Percentiles rank a stretch among this genome's conserved stretches.
Evolutionary conservation across 2,329 filamentous ascomycete genomes (phyloP).

Genomic region (Penicillium brasilianum): DNA sequence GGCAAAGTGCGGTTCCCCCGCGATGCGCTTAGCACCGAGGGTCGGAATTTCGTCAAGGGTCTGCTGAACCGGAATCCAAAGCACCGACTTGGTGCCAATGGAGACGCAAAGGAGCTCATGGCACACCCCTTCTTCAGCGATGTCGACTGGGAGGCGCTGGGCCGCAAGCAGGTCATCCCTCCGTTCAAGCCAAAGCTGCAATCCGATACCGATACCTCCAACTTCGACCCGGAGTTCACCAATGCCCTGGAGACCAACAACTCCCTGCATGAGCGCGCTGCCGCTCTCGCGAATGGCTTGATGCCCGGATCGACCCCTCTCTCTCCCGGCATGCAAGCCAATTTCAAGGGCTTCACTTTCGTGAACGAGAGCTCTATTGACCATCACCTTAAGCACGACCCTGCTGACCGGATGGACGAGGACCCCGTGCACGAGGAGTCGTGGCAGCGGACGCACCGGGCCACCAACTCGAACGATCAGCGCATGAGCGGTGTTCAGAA

Average conservation of each 20-base stretch:
- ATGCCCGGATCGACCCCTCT: constrained; percentile 89
- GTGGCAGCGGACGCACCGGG: constrained; percentile 42
- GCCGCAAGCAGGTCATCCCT: constrained; percentile 89
- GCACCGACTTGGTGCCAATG: constrained; percentile 86
- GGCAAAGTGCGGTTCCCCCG: constrained; percentile 96
- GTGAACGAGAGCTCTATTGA: constrained; percentile 97
- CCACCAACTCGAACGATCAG: constrained; percentile 41
- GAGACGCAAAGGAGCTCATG: constrained; percentile 93
- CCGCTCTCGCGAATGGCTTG: constrained; percentile 77
- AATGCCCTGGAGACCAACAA: constrained; percentile 86
- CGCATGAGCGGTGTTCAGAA: constrained; percentile 53
- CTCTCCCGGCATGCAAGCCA: constrained; percentile 93
- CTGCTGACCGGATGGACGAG: constrained; percentile 50
- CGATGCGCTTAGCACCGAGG: constrained; percentile 91
- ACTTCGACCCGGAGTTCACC: constrained; percentile 98
- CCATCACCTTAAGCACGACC: constrained; percentile 51
- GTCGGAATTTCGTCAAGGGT: constrained; percentile 97
- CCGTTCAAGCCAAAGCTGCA: constrained; percentile 98
- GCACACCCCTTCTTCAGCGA: constrained; percentile 92
- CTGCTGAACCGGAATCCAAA: constrained; percentile 95
- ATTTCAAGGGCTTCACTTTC: constrained; percentile 98
- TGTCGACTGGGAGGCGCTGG: constrained; percentile 86
- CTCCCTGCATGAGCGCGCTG: constrained; percentile 89
- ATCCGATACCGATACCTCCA: constrained; percentile 93
- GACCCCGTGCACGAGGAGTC: constrained; percentile 47